phyloP scores from a whole-genome alignment of 768 basidiomycete species.

The Cytidiella melzeri region DNA sequence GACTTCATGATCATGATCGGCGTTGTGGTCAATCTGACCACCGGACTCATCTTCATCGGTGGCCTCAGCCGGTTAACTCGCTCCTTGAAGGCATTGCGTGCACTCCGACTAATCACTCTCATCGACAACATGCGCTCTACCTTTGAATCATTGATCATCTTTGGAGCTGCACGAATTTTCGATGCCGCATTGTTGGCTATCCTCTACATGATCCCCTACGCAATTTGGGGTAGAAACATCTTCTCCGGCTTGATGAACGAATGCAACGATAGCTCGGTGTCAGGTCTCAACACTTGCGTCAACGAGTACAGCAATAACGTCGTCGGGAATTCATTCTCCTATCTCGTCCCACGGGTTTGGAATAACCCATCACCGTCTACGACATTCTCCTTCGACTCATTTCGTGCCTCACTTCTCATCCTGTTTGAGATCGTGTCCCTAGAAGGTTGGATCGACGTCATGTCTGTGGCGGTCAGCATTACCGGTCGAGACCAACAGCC shows the following conservation, averaged over 20 bases:
- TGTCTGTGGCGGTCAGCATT: conserved; percentile 75
- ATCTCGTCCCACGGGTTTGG: conserved; percentile 84
- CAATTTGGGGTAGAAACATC: conserved; percentile 92
- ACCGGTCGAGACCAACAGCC: conserved; percentile 68
- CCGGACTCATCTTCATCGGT: conserved; percentile 67
- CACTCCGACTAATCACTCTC: conserved; percentile 84
- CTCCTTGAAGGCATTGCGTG: conserved; percentile 81
- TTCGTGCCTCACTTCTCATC: conserved; percentile 78
- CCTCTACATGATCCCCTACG: conserved; percentile 88
- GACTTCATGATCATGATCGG: conserved; percentile 83
- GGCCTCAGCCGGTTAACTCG: conserved; percentile 79
- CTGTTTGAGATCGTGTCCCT: conserved; percentile 94
- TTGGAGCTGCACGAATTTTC: conserved; percentile 76
- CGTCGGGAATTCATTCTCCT: conserved; percentile 57
- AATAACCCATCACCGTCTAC: conserved; percentile 78
- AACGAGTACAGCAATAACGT: conserved; percentile 68
- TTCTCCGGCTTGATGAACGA: conserved; percentile 78
- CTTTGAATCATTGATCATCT: conserved; percentile 81
- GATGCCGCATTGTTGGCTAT: conserved; percentile 88
- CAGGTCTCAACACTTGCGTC: conserved; percentile 59
- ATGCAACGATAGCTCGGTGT: conserved; percentile 67
- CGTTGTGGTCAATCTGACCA: conserved; percentile 67
- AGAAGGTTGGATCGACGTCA: conserved; percentile 96
- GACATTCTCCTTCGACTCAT: conserved; percentile 85
- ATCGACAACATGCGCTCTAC: conserved; percentile 82